A percentile compares a stretch with the other conserved stretches of the same genome.
Evolutionary conservation across 192 early-diverging fungal species (phyloP).

Genomic region (Coemansia sp.): DNA sequence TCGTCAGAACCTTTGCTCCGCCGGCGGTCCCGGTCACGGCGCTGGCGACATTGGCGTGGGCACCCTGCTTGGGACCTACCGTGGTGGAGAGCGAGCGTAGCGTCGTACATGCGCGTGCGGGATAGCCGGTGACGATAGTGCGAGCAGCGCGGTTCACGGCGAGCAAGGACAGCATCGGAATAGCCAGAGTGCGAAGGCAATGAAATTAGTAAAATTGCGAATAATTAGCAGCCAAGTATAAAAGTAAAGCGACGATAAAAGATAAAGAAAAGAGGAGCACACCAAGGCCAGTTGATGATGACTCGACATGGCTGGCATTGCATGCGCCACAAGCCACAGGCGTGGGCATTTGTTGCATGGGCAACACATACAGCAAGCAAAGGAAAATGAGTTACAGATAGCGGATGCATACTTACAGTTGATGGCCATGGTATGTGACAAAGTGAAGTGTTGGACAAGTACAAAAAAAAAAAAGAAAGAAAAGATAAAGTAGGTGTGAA

Average conservation of each 20-base stretch:
- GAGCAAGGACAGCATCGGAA: constrained; percentile 10
- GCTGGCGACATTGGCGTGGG: constrained; percentile 1
- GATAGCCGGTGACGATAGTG: neutral
- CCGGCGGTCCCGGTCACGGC: neutral
- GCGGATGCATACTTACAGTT: neutral
- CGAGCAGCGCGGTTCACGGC: constrained; percentile 5
- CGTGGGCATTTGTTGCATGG: neutral
- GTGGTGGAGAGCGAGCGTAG: constrained; percentile 25
- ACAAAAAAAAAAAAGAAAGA: neutral
- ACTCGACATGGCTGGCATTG: neutral
- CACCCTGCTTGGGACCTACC: constrained; percentile 21
- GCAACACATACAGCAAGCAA: neutral
- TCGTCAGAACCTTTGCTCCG: constrained; percentile 63
- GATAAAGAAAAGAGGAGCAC: neutral
- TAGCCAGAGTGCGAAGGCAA: neutral
- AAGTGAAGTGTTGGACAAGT: neutral
- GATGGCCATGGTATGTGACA: constrained; percentile 6
- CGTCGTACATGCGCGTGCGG: neutral
- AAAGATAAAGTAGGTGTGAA: neutral
- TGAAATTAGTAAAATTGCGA: neutral
- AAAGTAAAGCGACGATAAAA: neutral
- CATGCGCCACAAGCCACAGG: neutral
- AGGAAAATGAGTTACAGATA: neutral
- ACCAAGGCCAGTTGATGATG: neutral
- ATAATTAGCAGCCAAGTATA: neutral